phyloP scores from a whole-genome alignment of 2,329 filamentous ascomycete genomes.

The Hirsutella rhossiliensis region DNA sequence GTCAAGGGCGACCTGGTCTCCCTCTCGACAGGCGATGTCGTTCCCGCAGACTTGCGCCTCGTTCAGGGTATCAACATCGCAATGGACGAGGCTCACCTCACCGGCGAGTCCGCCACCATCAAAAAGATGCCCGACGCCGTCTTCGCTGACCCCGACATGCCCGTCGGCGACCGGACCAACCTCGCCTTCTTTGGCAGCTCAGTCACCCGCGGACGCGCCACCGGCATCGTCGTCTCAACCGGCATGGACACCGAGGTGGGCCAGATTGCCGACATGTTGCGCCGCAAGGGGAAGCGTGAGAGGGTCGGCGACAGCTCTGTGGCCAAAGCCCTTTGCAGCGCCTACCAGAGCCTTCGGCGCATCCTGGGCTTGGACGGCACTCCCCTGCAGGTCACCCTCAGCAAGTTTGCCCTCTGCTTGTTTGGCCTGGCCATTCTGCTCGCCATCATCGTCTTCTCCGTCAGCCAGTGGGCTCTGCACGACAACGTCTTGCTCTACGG shows the following conservation, averaged over 20 bases:
- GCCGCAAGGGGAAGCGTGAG: constrained; percentile 42
- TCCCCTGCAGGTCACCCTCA: constrained; percentile 73
- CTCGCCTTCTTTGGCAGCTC: constrained; percentile 61
- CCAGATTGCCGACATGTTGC: constrained; percentile 60
- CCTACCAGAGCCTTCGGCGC: constrained; percentile 31
- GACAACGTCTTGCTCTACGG: constrained; percentile 49
- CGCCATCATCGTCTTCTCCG: constrained; percentile 50
- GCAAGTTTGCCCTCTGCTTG: constrained; percentile 71
- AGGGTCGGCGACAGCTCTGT: constrained; percentile 26
- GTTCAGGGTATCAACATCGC: constrained; percentile 60
- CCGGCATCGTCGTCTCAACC: constrained; percentile 56
- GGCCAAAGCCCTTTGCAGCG: constrained; percentile 27
- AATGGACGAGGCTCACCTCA: constrained; percentile 64
- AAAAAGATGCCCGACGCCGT: constrained; percentile 49
- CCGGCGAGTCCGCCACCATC: constrained; percentile 60
- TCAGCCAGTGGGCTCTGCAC: constrained; percentile 38
- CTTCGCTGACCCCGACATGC: constrained; percentile 39
- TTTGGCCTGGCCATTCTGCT: constrained; percentile 59
- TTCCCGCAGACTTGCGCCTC: constrained; percentile 56
- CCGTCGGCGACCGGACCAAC: constrained; percentile 58
- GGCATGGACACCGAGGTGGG: constrained; percentile 67
- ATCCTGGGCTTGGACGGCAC: constrained; percentile 62
- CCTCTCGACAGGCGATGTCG: constrained; percentile 53
- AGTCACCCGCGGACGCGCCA: constrained; percentile 58
- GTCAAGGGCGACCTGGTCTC: constrained; percentile 55